These are phyloP conservation scores for Polygonum aviculare DNA, from an alignment of 148 eudicot species.

Conservation along the genomic window DNA sequence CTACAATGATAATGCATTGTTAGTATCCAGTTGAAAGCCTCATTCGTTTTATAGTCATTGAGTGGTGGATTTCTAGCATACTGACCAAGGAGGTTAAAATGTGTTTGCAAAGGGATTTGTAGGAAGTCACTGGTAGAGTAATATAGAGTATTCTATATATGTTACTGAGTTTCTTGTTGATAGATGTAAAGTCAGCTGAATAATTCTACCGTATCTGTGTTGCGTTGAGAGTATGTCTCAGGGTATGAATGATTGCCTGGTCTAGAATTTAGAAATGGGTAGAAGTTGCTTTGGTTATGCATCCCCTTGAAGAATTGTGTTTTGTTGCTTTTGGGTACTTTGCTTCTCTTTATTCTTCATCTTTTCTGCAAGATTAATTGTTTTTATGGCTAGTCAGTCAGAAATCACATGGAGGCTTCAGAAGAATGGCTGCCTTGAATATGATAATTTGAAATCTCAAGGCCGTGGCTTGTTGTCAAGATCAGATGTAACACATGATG, in stretches of 20 bases:
- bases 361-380: conserved; percentile 32
- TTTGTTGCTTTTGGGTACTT: not conserved
- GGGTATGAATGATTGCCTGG: not conserved
- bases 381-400: conserved; percentile 91
- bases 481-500: conserved; percentile 67
- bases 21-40: not conserved
- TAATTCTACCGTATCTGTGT: not conserved
- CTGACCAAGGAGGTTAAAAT: not conserved
- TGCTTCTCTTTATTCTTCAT: not conserved
- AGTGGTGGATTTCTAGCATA: not conserved
- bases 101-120: not conserved
- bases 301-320: not conserved
- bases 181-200: not conserved
- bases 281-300: not conserved
- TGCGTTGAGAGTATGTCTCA: not conserved
- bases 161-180: not conserved
- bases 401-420: conserved; percentile 83
- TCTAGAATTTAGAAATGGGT: not conserved
- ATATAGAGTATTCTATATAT: not conserved
- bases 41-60: not conserved
- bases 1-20: not conserved
- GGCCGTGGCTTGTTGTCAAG: conserved; percentile 62
- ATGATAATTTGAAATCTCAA: conserved; percentile 31
- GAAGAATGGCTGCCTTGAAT: conserved; percentile 35
- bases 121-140: not conserved